Percentiles rank a stretch among this genome's conserved stretches.
Conservation (phyloP, 345 rosid genomes). For the Rhodamnia argentea region DNA sequence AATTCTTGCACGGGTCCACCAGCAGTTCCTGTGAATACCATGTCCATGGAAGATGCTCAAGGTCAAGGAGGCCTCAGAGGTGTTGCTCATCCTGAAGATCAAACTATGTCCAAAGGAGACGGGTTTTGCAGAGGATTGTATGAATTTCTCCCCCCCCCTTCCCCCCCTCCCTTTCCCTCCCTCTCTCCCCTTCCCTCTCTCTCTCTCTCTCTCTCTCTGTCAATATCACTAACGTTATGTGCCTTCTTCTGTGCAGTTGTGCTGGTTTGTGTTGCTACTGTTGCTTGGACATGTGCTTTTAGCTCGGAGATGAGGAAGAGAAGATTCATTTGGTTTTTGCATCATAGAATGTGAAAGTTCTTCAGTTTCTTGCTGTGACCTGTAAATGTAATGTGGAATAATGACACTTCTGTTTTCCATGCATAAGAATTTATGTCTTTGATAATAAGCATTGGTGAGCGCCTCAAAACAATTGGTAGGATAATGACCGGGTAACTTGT, state of each 20-base stretch:
- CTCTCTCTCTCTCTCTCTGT: not conserved
- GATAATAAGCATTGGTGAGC: not conserved
- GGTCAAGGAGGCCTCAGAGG: not conserved
- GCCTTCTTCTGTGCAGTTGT: not conserved
- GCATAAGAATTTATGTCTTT: no score
- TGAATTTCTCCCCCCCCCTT: not conserved
- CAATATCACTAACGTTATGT: not conserved
- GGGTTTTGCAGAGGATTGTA: slow-evolving; percentile 9
- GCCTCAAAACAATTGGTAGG: not conserved
- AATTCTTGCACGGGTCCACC: not conserved
- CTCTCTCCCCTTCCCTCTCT: not conserved
- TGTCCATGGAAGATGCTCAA: not conserved
- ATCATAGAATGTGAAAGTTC: not conserved
- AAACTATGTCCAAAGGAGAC: slow-evolving; percentile 4
- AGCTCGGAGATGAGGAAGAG: not conserved
- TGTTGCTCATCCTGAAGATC: not conserved
- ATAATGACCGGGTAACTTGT: not conserved
- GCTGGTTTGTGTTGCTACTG: slow-evolving; percentile 12
- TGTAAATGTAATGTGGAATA: no score
- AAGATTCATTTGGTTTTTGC: not conserved
- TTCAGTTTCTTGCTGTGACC: no score
- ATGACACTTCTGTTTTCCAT: no score
- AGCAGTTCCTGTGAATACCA: not conserved
- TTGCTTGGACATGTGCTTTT: slow-evolving; percentile 10
- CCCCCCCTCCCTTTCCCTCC: not conserved